A percentile compares a stretch with the other conserved stretches of the same genome.
Evolutionary conservation across 306 rosid genomes (phyloP).

Genomic region (Senna tora): DNA sequence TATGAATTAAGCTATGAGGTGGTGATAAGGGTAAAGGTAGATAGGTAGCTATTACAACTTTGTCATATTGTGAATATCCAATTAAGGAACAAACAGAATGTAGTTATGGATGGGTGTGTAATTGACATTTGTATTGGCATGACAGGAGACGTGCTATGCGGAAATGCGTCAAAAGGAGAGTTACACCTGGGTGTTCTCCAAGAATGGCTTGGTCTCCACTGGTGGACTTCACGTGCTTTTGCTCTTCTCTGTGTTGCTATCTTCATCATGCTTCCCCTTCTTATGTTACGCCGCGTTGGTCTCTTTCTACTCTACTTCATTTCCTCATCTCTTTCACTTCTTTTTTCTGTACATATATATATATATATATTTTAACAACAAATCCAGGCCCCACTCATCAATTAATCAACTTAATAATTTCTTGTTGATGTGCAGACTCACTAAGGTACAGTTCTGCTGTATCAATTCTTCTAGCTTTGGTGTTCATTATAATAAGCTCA

Average conservation of each 20-base stretch:
- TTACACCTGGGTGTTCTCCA: constrained; percentile 58
- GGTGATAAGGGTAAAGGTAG: too few relatives aligned
- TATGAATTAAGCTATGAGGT: too few relatives aligned
- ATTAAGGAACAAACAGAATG: too few relatives aligned
- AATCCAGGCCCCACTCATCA: too few relatives aligned
- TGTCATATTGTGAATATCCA: too few relatives aligned
- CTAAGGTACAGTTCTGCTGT: constrained; percentile 65
- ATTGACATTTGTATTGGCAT: constrained; percentile 1
- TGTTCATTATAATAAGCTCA: constrained; percentile 58
- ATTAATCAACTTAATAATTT: too few relatives aligned
- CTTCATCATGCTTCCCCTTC: constrained; percentile 55
- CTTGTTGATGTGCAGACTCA: constrained; percentile 46
- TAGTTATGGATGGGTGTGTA: background rate
- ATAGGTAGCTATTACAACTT: too few relatives aligned
- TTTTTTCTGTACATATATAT: background rate
- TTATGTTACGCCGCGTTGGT: constrained; percentile 59
- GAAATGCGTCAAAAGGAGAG: constrained; percentile 44
- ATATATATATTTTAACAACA: background rate
- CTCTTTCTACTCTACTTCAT: background rate
- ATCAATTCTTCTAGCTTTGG: constrained; percentile 57
- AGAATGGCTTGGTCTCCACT: constrained; percentile 63
- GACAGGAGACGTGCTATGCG: constrained; percentile 63
- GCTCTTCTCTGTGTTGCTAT: constrained; percentile 49
- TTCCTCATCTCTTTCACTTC: background rate
- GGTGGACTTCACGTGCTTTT: constrained; percentile 68